phyloP scores from a whole-genome alignment of 495 filamentous ascomycete genomes.

The Neurospora tetraspora region DNA sequence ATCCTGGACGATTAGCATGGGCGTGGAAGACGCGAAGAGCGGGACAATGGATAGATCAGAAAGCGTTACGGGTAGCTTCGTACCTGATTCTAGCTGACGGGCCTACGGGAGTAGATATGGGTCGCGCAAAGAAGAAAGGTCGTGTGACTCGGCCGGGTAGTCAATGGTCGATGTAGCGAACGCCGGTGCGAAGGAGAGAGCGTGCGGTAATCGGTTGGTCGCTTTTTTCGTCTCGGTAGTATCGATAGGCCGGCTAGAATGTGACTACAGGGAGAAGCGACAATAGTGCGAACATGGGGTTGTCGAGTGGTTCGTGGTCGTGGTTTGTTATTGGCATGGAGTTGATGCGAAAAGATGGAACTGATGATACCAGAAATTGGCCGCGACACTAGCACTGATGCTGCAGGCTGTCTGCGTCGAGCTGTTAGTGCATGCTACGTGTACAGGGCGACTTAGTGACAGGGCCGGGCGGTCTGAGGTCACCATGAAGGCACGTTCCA shows the following conservation, averaged over 20 bases:
- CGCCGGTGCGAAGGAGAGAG: background rate
- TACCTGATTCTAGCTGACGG: background rate
- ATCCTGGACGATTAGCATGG: conserved; percentile 43
- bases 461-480: conserved; percentile 1
- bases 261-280: background rate
- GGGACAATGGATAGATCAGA: background rate
- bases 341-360: background rate
- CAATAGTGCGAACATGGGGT: background rate
- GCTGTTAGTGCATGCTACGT: background rate
- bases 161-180: background rate
- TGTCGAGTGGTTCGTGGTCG: background rate
- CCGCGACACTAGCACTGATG: background rate
- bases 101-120: background rate
- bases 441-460: background rate
- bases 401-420: background rate
- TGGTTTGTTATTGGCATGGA: background rate
- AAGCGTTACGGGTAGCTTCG: background rate
- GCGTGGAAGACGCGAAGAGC: conserved; percentile 2
- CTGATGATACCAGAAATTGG: background rate
- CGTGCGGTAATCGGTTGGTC: background rate
- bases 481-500: conserved; percentile 17
- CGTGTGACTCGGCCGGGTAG: background rate
- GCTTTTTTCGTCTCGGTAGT: background rate
- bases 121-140: background rate
- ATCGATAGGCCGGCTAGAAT: background rate